Percentiles rank a stretch among this genome's conserved stretches.
These are phyloP conservation scores for Myriosclerotinia scirpicola DNA, from an alignment of 2,329 filamentous ascomycete species.

Conservation along the genomic window DNA sequence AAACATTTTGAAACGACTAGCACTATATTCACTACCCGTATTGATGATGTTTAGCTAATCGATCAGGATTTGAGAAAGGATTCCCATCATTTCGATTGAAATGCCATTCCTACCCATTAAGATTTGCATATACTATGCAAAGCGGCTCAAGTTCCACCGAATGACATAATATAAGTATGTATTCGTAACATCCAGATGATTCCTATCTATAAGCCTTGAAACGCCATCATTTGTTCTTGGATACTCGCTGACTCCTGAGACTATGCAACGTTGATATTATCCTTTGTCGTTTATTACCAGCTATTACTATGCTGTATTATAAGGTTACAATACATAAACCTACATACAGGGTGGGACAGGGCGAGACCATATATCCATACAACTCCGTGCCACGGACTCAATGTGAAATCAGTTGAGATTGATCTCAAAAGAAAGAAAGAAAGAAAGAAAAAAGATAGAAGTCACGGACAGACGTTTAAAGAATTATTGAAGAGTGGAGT, in stretches of 20 bases:
- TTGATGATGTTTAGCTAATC: slow-evolving; percentile 1
- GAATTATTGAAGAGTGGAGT: not conserved
- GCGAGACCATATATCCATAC: slow-evolving; percentile 4
- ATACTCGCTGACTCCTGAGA: not conserved
- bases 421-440: not conserved
- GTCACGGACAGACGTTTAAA: slow-evolving; percentile 15
- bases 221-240: not conserved
- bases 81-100: slow-evolving; percentile 16
- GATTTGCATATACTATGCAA: slow-evolving; percentile 19
- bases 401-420: not conserved
- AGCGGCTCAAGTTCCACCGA: not conserved
- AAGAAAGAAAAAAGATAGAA: not conserved
- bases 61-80: slow-evolving; percentile 23
- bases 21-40: not conserved
- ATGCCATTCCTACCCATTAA: slow-evolving; percentile 11
- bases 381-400: slow-evolving; percentile 12
- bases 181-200: not conserved
- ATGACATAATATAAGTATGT: not conserved
- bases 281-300: not conserved
- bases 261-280: slow-evolving; percentile 13
- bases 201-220: not conserved
- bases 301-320: not conserved
- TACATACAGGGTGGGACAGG: not conserved
- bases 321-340: not conserved
- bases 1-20: slow-evolving; percentile 15